phyloP scores from a whole-genome alignment of 768 basidiomycete species.

The Suillus paluster region DNA sequence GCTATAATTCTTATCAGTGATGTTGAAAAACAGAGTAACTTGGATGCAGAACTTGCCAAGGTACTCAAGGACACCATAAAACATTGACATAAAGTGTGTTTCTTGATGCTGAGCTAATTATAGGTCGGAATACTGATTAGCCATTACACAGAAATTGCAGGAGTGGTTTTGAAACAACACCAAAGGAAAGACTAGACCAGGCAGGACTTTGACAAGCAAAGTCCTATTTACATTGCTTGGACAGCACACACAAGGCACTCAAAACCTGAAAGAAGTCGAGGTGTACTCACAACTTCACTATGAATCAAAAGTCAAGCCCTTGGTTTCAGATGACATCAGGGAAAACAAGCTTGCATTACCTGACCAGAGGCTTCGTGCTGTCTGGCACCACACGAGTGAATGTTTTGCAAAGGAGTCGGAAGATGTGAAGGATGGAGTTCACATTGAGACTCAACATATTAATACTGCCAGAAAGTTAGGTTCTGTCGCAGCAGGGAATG shows the following conservation, averaged over 20 bases:
- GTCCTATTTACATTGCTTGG: not conserved
- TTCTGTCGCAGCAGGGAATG: not conserved
- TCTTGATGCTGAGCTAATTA: not conserved
- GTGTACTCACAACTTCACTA: constrained; percentile 4
- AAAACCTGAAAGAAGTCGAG: not conserved
- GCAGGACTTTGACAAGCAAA: not conserved
- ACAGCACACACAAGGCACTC: not conserved
- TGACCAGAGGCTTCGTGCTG: not conserved
- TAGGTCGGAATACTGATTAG: not conserved
- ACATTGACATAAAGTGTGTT: not conserved
- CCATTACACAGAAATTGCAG: not conserved
- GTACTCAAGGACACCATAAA: not conserved
- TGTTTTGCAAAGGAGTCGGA: not conserved
- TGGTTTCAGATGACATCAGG: not conserved
- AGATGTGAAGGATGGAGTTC: not conserved
- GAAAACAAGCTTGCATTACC: not conserved
- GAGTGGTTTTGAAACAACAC: not conserved
- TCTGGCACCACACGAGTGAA: not conserved
- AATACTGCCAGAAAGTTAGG: not conserved
- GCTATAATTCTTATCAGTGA: not conserved
- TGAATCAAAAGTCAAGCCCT: not conserved
- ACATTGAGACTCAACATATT: not conserved
- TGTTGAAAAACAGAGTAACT: not conserved
- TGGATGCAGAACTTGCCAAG: not conserved
- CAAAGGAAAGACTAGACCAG: not conserved